Evolutionary conservation across 306 rosid species (phyloP), one percentile per base, ranked within the genome.

Genomic region (Quercus gilva): DNA sequence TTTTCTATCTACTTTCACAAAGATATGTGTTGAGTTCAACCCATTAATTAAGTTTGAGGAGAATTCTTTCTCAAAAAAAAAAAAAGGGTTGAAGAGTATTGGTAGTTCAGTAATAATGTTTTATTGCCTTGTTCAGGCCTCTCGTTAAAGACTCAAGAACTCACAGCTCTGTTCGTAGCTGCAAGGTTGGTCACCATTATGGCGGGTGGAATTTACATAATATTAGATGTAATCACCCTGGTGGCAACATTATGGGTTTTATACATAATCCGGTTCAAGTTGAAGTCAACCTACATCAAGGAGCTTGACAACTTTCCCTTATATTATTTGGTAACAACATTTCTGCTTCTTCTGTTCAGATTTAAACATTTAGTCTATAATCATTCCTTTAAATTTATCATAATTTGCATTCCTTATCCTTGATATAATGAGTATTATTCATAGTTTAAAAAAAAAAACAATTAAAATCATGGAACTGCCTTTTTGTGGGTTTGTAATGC

Each of bases 61-160:
- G 14, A 10, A 2, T 23, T 23, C 25, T 23, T 23, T 23, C 25
- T 23, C 25, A 23, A 23, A 23, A 23, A 23, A 23, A 23, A 23
- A 23, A 23, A 23, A 23, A 23, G 25, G 25, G 25, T 1, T 23
- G 25, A 23, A 23, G 25, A 23, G 29, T 28, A 2, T 49, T 3
- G 53, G 15, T 11, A 67, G 35, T 77, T 19, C 1, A 18, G 25
- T 80, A 60, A 69, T 21, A 61, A 69, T 25, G 61, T 80, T 69
- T 6, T 25, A 1, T 26, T 80, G 37, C 9, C 19, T 51, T 68
- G 55, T 55, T 41, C 76, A 94, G 99, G 99, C 72, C 81, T 94
- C 11, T 92, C 97, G 0, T 83, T 91, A 0, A 91, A 85, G 89
- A 87, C 86, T 55, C 97, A 92, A 84, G 97, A 91, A 80, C 92